These are phyloP conservation scores for Plantago major DNA, from an alignment of 257 asterid genomes.

Conservation along the genomic window DNA sequence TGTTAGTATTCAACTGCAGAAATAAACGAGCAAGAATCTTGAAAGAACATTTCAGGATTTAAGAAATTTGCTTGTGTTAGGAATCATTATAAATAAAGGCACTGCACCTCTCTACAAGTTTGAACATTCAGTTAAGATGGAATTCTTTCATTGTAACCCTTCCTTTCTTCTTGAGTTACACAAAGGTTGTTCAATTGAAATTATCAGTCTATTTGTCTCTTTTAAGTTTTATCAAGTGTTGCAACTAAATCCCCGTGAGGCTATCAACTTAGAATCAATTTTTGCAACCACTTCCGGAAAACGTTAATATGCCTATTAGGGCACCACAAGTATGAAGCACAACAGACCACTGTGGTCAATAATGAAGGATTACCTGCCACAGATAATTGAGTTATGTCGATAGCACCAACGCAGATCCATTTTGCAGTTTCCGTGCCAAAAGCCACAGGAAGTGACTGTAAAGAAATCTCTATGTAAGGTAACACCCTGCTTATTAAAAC, in stretches of 20 bases:
- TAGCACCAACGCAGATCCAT: constrained; percentile 98
- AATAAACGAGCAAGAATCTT: too few species aligned
- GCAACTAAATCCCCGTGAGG: neutral
- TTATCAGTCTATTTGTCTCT: neutral
- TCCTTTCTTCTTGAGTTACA: too few species aligned
- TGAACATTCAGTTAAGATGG: too few species aligned
- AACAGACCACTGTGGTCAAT: neutral
- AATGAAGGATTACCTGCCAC: constrained; percentile 63
- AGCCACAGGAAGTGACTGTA: constrained; percentile 94
- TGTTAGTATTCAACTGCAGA: too few species aligned
- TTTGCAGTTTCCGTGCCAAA: constrained; percentile 95
- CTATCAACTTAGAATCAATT: neutral
- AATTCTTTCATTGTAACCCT: too few species aligned
- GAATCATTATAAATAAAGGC: too few species aligned
- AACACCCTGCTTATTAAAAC: constrained; percentile 7
- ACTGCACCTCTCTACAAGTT: neutral
- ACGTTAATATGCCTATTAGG: neutral
- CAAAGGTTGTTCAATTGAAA: too few species aligned
- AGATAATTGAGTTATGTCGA: constrained; percentile 86
- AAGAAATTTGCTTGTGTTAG: too few species aligned
- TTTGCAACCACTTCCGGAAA: neutral
- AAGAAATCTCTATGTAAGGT: constrained; percentile 12
- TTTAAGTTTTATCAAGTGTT: neutral
- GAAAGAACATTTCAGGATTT: too few species aligned
- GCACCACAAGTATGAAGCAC: neutral